Percentiles rank a stretch among this genome's conserved stretches.
Evolutionary conservation across 768 basidiomycete genomes (phyloP).

Genomic region (Agaricus subrufescens): DNA sequence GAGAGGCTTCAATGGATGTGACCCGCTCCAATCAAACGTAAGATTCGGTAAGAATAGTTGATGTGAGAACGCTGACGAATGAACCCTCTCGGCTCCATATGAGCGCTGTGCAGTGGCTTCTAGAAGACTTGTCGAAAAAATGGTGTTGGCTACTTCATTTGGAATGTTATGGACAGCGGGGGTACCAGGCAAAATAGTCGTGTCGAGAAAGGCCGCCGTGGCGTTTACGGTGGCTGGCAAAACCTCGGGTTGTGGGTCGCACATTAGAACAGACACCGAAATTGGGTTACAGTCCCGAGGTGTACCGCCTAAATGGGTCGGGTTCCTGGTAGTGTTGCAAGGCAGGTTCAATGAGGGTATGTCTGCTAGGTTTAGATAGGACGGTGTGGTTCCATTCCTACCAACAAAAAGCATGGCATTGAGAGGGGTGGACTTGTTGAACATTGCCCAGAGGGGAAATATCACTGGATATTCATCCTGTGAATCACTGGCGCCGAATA

Average conservation of each 20-base stretch:
- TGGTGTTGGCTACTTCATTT: neutral
- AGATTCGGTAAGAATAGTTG: neutral
- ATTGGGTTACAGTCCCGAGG: neutral
- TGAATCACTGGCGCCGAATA: too few species aligned
- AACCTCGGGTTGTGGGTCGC: neutral
- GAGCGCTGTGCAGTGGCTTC: too few species aligned
- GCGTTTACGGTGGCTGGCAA: constrained; percentile 1
- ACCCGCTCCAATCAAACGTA: neutral
- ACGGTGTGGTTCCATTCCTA: too few species aligned
- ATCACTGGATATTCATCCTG: too few species aligned
- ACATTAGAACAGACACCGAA: neutral
- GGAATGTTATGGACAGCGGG: neutral
- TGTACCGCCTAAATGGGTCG: too few species aligned
- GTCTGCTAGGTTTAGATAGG: too few species aligned
- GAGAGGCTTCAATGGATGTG: neutral
- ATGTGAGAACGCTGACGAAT: neutral
- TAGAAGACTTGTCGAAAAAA: too few species aligned
- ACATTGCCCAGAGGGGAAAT: too few species aligned
- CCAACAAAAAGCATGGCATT: too few species aligned
- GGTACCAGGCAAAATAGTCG: neutral
- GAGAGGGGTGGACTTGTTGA: too few species aligned
- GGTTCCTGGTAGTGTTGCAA: neutral
- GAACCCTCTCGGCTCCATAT: neutral
- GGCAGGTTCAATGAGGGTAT: neutral
- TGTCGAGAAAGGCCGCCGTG: neutral